A percentile compares a stretch with the other conserved stretches of the same genome.
Evolutionary conservation across 352 stramenopile genomes (phyloP).

Genomic region (Globisporangium polare): DNA sequence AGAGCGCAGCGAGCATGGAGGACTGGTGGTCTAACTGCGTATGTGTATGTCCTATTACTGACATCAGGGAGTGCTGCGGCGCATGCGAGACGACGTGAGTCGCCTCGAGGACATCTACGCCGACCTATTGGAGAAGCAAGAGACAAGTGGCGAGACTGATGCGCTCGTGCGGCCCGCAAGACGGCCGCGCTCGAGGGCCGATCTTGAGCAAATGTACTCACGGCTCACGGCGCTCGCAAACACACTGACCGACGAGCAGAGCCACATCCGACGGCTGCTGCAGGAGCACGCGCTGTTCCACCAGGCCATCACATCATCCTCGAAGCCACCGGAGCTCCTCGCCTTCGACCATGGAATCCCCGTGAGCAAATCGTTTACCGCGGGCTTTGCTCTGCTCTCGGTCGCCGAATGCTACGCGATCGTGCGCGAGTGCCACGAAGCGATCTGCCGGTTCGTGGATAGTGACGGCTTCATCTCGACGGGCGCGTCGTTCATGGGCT

Average conservation of each 20-base stretch:
- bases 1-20: too few relatives aligned
- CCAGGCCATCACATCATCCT: conserved; percentile 16
- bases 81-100: conserved; percentile 54
- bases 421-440: conserved; percentile 51
- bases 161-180: conserved; percentile 9
- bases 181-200: conserved; percentile 1
- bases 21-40: too few relatives aligned
- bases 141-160: conserved; percentile 10
- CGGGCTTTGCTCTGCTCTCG: conserved; percentile 18
- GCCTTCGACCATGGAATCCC: conserved; percentile 22
- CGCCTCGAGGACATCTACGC: conserved; percentile 43
- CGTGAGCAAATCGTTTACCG: conserved; percentile 31
- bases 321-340: background rate
- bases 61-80: conserved; percentile 22
- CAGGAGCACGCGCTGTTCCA: conserved; percentile 32
- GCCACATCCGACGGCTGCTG: conserved; percentile 27
- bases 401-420: conserved; percentile 39
- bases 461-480: conserved; percentile 31
- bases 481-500: conserved; percentile 47
- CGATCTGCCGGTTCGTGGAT: conserved; percentile 42
- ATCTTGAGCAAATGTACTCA: conserved; percentile 20
- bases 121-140: conserved; percentile 24
- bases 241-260: conserved; percentile 37
- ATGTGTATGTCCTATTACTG: background rate
- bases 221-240: conserved; percentile 34